These are phyloP conservation scores for Nicotiana otophora DNA, from an alignment of 257 asterid species.

Conservation along the genomic window DNA sequence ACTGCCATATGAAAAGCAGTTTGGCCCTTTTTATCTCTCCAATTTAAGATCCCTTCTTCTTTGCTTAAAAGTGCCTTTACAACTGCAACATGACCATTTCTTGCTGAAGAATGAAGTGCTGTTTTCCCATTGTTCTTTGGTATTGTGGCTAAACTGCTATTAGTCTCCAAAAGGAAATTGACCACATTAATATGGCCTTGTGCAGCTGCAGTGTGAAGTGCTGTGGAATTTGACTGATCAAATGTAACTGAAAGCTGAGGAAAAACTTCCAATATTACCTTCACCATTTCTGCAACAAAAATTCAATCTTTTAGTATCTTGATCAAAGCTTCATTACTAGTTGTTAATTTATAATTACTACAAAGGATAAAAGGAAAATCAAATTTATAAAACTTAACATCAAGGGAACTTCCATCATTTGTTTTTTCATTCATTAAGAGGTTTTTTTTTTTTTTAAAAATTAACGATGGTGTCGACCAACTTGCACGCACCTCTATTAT, in stretches of 20 bases:
- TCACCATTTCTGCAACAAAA: conserved; percentile 44
- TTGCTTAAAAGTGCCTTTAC: conserved; percentile 59
- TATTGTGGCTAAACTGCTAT: conserved; percentile 56
- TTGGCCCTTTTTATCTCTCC: conserved; percentile 78
- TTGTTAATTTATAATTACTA: neutral
- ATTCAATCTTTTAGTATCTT: neutral
- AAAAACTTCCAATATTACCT: conserved; percentile 47
- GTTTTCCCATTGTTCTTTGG: conserved; percentile 71
- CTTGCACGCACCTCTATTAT: neutral
- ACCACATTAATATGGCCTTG: conserved; percentile 69
- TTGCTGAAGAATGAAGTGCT: conserved; percentile 64
- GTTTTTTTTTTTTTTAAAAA: too few species aligned
- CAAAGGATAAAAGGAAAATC: neutral
- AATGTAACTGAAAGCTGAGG: conserved; percentile 65
- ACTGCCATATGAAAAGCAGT: conserved; percentile 88
- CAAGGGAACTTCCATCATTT: neutral
- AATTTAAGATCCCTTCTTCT: conserved; percentile 44
- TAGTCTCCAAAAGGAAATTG: conserved; percentile 49
- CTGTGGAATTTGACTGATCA: conserved; percentile 66
- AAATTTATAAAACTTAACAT: neutral
- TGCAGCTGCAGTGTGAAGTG: conserved; percentile 63
- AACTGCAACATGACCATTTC: conserved; percentile 57
- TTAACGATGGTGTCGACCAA: neutral
- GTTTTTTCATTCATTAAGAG: neutral
- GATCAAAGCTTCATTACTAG: neutral